These are phyloP conservation scores for Aspergillus costaricaensis DNA, from an alignment of 2,329 filamentous ascomycete genomes.

Conservation along the genomic window DNA sequence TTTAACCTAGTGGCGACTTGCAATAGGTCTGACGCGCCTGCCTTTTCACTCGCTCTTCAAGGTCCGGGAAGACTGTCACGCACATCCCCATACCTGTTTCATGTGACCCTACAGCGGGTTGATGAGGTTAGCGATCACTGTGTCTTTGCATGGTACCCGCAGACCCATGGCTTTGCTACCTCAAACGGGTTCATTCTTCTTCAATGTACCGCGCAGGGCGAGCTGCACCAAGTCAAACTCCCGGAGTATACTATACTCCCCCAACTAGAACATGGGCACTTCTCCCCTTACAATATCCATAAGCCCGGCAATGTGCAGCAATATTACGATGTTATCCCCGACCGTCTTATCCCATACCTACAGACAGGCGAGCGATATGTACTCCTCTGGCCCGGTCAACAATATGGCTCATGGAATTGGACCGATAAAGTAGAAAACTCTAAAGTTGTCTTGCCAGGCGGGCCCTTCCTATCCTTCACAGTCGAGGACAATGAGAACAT, in stretches of 20 bases:
- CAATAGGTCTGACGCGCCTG: neutral
- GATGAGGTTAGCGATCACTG: neutral
- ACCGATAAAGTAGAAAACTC: neutral
- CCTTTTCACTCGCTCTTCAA: neutral
- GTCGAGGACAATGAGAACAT: neutral
- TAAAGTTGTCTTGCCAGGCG: neutral
- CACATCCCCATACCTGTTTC: neutral
- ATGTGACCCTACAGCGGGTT: neutral
- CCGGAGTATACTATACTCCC: neutral
- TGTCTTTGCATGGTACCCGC: neutral
- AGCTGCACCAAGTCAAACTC: neutral
- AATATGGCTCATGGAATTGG: neutral
- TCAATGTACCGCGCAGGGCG: neutral
- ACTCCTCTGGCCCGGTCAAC: slow-evolving; percentile 1
- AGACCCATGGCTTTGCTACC: neutral
- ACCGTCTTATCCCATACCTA: neutral
- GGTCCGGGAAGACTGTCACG: neutral
- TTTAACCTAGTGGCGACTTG: neutral
- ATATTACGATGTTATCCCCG: neutral
- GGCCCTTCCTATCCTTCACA: neutral
- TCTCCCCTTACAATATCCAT: neutral
- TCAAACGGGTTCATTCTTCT: neutral
- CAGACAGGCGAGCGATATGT: slow-evolving; percentile 1
- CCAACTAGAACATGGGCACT: neutral
- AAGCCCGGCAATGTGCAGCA: neutral